Percentiles rank a stretch among this genome's conserved stretches.
phyloP scores from a whole-genome alignment of 768 basidiomycete species.

The Phylloporus sp. region DNA sequence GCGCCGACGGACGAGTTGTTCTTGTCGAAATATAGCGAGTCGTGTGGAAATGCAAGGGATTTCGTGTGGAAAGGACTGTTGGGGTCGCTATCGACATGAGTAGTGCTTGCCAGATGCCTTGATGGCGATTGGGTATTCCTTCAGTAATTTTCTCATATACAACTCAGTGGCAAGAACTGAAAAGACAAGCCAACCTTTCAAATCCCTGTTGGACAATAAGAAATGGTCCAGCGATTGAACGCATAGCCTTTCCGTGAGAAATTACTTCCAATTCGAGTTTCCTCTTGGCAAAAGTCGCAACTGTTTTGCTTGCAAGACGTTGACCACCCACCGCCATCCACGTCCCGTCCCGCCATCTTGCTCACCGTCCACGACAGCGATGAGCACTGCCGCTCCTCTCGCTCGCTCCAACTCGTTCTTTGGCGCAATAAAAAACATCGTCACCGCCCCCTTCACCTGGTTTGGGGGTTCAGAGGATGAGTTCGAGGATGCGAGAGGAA shows the following conservation, averaged over 20 bases:
- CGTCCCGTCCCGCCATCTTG: constrained; percentile 16
- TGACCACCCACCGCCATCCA: constrained; percentile 18
- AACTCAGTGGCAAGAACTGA: no score
- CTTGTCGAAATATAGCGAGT: constrained; percentile 71
- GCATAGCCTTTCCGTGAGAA: no score
- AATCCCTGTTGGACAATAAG: no score
- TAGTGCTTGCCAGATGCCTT: background rate
- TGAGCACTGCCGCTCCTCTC: constrained; percentile 35
- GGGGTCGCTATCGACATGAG: constrained; percentile 25
- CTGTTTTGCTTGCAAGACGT: no score
- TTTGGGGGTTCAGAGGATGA: constrained; percentile 51
- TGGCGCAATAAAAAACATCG: constrained; percentile 59
- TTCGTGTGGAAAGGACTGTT: constrained; percentile 69
- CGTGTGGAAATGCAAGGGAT: constrained; percentile 72
- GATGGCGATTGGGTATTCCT: no score
- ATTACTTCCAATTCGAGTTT: no score
- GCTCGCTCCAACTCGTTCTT: constrained; percentile 56
- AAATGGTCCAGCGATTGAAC: no score
- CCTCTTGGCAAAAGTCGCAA: no score
- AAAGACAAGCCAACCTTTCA: no score
- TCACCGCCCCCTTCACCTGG: constrained; percentile 54
- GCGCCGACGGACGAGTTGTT: constrained; percentile 64
- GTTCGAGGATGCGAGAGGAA: constrained; percentile 46
- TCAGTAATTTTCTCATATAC: no score
- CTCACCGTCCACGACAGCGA: constrained; percentile 19